Evolutionary conservation across 441 rosid genomes (phyloP).

Genomic region (Gossypium schwendimanii): DNA sequence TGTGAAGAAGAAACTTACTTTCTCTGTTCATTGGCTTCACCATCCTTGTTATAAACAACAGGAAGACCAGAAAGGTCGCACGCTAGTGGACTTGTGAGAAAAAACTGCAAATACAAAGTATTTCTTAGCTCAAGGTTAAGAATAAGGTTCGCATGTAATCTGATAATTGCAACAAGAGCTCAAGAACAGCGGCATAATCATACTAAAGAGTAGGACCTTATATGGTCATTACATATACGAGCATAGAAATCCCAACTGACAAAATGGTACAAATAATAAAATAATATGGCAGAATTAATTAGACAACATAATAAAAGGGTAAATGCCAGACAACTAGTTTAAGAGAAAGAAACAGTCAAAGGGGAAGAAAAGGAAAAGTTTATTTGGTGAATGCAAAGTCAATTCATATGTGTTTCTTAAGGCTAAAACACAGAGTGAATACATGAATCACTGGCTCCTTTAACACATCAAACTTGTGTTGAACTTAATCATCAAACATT

Average conservation of each 20-base stretch:
- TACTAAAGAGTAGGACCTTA: neutral
- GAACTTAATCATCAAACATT: neutral
- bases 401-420: neutral
- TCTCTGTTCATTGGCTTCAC: conserved; percentile 36
- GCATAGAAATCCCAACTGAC: neutral
- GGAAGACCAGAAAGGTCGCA: conserved; percentile 59
- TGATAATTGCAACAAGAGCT: neutral
- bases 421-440: neutral
- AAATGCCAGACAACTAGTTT: neutral
- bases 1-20: conserved; percentile 27
- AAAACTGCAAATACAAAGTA: conserved; percentile 36
- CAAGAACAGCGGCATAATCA: neutral
- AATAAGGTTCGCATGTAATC: neutral
- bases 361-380: neutral
- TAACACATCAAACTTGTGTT: neutral
- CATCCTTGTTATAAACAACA: conserved; percentile 31
- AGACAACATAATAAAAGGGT: neutral
- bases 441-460: neutral
- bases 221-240: neutral
- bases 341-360: neutral
- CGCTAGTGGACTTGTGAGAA: conserved; percentile 42
- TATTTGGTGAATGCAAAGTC: neutral
- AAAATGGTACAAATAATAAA: neutral
- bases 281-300: neutral
- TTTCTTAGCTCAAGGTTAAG: conserved; percentile 7